Base-by-base conservation (phyloP, 208 protist genomes). In the Angomonas ambiguus region DNA sequence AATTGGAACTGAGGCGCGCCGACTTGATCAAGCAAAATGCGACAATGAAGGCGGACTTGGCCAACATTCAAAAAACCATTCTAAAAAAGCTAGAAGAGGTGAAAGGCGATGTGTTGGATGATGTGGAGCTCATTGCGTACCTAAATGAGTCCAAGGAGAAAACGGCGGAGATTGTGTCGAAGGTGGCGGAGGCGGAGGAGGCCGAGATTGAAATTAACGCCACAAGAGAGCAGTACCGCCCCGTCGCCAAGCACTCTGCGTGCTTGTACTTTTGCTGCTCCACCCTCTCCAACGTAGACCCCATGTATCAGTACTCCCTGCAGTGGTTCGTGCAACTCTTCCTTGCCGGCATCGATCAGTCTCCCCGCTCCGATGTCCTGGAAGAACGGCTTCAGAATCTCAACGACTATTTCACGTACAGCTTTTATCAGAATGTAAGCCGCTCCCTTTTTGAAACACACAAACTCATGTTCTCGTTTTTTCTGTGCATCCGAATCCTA, bases 191-290 rank as follows among this genome's bases (percentile, higher is more conserved):
- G 80, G 92, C 95, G 0, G 97, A 98, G 83, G 82, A 94, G 64
- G 98, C 97, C 4, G 97, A 99, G 82, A 70, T 85, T 60, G 94
- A 97, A 67, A 98, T 99, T 72, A 98, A 99, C 72, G 88, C 82
- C 51, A 98, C 97, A 55, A 89, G 98, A 53, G 87, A 97, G 72
- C 81, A 91, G 73, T 99, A 99, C 86, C 84, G 89, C 25, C 88
- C 94, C 13, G 97, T 99, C 57, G 97, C 98, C 16, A 81, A 83
- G 62, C 90, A 98, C 70, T 96, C 93, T 13, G 92, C 95, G 4
- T 91, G 98, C 55, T 82, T 99, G 30, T 99, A 98, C 83, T 99
- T 99, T 81, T 98, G 97, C 83, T 96, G 97, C 76, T 91, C 97
- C 22, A 98, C 97, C 18, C 83, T 99, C 11, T 83, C 94, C 30